Evolutionary conservation across 805 yeast species (phyloP).

Genomic region (Saccharomycodes ludwigii): DNA sequence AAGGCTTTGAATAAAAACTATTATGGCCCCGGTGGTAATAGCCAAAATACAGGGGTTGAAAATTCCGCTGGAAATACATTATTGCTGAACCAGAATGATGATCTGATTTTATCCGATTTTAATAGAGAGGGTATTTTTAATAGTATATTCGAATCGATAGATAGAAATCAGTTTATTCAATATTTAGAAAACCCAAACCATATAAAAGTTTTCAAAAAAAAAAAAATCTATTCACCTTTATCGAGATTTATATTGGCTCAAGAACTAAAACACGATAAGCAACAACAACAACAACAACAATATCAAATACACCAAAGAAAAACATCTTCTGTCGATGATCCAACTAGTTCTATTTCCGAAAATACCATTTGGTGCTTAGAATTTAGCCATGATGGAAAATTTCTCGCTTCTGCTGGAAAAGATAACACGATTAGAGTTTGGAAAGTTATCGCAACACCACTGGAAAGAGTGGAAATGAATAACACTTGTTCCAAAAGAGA

Average conservation of each 20-base stretch:
- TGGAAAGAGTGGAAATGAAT: slow-evolving; percentile 44
- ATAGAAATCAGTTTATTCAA: slow-evolving; percentile 27
- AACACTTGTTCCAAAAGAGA: no score
- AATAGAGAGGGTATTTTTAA: no score
- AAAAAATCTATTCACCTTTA: slow-evolving; percentile 32
- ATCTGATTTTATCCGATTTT: no score
- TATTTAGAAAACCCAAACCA: slow-evolving; percentile 43
- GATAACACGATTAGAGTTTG: slow-evolving; percentile 58
- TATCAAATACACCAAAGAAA: background rate
- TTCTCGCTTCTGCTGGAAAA: slow-evolving; percentile 74
- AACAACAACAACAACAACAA: background rate
- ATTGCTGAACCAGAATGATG: no score
- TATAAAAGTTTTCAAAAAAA: slow-evolving; percentile 35
- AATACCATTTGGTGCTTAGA: slow-evolving; percentile 59
- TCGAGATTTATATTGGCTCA: slow-evolving; percentile 52
- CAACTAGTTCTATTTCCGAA: slow-evolving; percentile 3
- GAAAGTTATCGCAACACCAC: slow-evolving; percentile 67
- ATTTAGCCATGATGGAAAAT: slow-evolving; percentile 72
- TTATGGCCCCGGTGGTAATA: no score
- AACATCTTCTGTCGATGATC: slow-evolving; percentile 8
- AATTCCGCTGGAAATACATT: no score
- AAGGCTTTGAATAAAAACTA: no score
- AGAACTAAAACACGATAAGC: slow-evolving; percentile 32
- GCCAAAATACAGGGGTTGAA: no score
- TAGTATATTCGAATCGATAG: slow-evolving; percentile 13